Base-by-base conservation (phyloP, 2,329 filamentous ascomycete species). In the Akanthomyces lecanii region DNA sequence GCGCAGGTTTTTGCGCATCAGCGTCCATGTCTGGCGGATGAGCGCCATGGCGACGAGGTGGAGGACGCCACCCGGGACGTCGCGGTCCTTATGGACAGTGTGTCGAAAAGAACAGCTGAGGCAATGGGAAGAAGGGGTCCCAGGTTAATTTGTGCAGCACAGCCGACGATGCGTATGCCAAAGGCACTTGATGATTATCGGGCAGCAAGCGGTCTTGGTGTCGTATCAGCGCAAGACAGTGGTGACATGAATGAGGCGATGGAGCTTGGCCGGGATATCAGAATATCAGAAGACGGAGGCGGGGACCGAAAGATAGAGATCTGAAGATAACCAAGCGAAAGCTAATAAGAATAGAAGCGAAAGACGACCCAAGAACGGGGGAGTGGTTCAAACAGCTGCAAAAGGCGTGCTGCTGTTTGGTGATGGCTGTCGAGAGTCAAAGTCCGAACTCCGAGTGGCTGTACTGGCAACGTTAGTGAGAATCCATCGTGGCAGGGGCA, bases 1-100 rank as follows among this genome's bases (percentile, higher is more conserved):
- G 61, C 82, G 81, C 61, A 87, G 75, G 69, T 88, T 89, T 73
- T 89, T 89, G 68, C 75, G 75, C 70, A 82, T 83, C 65, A 89
- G 76, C 55, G 85, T 88, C 79, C 81, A 80, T 58, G 82, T 81
- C 72, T 89, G 86, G 65, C 80, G 79, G 67, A 83, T 65, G 70
- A 86, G 75, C 54, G 77, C 76, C 83, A 85, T 86, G 69, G 52
- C 63, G 69, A 63, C 65, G 4, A n/a, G 23, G 12, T 10, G 18
- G 7, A 16, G 36, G 21, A 28, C 45, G 56, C 54, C 54, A 36
- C 33, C 25, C 16, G 23, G 52, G 42, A 21, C 55, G 52, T 16
- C 18, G 21, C 16, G n/a, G 51, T 36, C 38, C 6, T 7, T 14
- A 23, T 23, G 25, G 7, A 23, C 48, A n/a, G 45, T 10, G 21